Evolutionary conservation across 169 alveolate genomes (phyloP), one percentile per base, ranked within the genome.

Genomic region (Cryptosporidium canis): DNA sequence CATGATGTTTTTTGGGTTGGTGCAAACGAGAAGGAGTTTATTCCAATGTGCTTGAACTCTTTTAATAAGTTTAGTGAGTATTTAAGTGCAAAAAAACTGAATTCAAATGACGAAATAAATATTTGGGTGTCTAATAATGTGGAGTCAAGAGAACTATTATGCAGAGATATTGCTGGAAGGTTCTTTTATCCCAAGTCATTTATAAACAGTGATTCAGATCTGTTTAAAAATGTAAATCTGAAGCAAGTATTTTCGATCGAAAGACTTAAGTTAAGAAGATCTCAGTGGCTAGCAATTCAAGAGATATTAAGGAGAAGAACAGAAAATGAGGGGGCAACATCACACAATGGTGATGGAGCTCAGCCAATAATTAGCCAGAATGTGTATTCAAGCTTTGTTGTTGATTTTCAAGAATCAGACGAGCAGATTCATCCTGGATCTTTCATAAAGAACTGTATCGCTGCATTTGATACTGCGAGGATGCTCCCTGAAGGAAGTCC

Each of bases 1-100:
- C 87, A 77, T 58, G 87, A 77, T 16, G 58, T 77, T 18, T 27
- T 43, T 55, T 77, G 87, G 87, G 87, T 77, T 27, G 87, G 87
- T 16, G 87, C 87, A 6, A 43, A 61, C 41, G 87, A 77, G 39
- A 53, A 27, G 24, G 87, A 77, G 41, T 77, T 77, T 53, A 29
- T 39, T 11, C 65, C 58, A 1, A 77, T 77, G 87, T 77, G 87
- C 35, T 39, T 77, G 71, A 61, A 61, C 61, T 55, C 87, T 0
- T 35, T 77, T 58, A 45, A 77, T 58, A 77, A 77, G 16, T 58
- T 77, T 39, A 41, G 44, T 18, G 47, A 58, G 2, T 77, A 56
- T 77, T 55, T 77, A 11, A 37, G 9, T 14, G 11, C 11, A 3
- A 77, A 77, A 14, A 48, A 51, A n/a, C 61, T 61, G 37, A 27